Evolutionary conservation across 2,329 filamentous ascomycete genomes (phyloP).

Genomic region (Scopulariopsis brevicaulis): DNA sequence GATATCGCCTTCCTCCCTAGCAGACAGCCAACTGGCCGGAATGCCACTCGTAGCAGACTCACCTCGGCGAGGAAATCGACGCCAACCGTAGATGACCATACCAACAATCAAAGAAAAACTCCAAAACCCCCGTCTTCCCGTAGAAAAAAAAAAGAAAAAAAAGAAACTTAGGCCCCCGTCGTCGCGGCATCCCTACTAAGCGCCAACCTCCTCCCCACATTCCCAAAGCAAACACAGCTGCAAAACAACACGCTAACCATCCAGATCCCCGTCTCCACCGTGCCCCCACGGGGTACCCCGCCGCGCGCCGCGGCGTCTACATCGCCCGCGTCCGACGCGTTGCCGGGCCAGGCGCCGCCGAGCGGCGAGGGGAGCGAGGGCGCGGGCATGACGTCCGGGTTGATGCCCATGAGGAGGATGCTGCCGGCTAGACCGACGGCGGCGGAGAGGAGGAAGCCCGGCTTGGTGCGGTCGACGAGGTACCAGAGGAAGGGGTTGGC

Average conservation of each 20-base stretch:
- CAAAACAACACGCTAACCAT: conserved; percentile 90
- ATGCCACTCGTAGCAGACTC: no score
- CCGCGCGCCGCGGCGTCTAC: not conserved
- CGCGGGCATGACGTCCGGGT: conserved; percentile 66
- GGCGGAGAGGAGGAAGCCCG: conserved; percentile 71
- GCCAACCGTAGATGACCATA: no score
- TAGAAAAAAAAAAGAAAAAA: not conserved
- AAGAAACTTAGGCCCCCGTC: not conserved
- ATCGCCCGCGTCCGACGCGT: conserved; percentile 8
- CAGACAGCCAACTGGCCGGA: no score
- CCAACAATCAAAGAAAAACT: no score
- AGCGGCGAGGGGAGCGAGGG: conserved; percentile 34
- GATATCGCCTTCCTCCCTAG: no score
- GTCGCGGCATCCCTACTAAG: conserved; percentile 27
- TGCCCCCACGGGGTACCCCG: conserved; percentile 41
- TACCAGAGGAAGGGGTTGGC: conserved; percentile 95
- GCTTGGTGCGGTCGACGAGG: conserved; percentile 78
- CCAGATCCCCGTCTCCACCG: conserved; percentile 70
- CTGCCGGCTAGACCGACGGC: conserved; percentile 66
- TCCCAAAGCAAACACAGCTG: conserved; percentile 91
- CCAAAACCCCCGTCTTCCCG: no score
- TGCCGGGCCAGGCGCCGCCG: conserved; percentile 9
- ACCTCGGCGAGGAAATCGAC: no score
- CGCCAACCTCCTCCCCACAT: conserved; percentile 77
- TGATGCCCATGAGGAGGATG: conserved; percentile 58